Evolutionary conservation across 441 rosid species (phyloP), one percentile per base, ranked within the genome.

Genomic region (Kokia cookei): DNA sequence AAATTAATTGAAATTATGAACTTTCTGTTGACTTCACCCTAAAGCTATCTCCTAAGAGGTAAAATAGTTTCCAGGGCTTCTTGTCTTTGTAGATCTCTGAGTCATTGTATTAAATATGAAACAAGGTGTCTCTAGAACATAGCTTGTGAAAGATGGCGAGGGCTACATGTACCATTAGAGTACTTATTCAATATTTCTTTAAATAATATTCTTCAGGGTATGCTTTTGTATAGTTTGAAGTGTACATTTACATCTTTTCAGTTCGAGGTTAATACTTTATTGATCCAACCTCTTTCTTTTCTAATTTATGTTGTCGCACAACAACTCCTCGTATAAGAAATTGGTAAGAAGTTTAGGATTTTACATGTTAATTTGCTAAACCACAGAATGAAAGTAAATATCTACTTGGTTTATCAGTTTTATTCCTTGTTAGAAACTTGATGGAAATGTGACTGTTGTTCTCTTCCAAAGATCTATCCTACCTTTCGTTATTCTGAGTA

Each of bases 271-370:
- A 22, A 69, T 77, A 51, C 14, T 80, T 65, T 59, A 68, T 45
- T 73, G 12, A 60, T 22, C 43, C 19, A 32, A 61, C 29, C 7
- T 13, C 77, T 65, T 80, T 58, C 54, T 7, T 78, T 50, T 54
- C 62, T 84, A 43, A n/a, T 75, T 81, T 83, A 91, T 92, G 81
- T 81, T 89, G 96, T 78, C 89, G 96, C 94, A 75, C 80, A 67
- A 24, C 63, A 53, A 86, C 90, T 15, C 84, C 92, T 2, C 88
- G 40, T 35, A 82, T 88, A 72, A 55, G 67, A 12, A 80, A 87
- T 59, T 89, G 92, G 96, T 89, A 88, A 76, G 71, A 67, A 73
- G 66, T 72, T 62, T 58, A 3, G 9, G 4, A 74, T 62, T 61
- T 55, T 71, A 65, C 19, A 42, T 0, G 9, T 26, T 48, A 0